These are phyloP conservation scores for Chalaropsis thielavioides DNA, from an alignment of 2,329 filamentous ascomycete species.

Conservation along the genomic window DNA sequence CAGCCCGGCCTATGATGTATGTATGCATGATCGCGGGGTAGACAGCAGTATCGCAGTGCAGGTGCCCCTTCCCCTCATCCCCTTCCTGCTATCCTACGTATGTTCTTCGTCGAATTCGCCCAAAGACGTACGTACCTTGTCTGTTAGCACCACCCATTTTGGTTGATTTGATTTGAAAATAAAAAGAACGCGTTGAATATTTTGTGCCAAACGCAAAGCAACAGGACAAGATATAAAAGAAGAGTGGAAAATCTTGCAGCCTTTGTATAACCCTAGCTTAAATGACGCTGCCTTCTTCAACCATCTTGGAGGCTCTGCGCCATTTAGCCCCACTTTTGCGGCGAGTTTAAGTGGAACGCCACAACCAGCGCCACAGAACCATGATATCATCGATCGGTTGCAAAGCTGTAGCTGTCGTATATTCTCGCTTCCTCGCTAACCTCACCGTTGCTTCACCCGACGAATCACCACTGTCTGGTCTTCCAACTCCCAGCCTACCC, in stretches of 20 bases:
- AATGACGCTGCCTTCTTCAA: background rate
- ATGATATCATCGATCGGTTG: background rate
- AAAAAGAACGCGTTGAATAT: background rate
- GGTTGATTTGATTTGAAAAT: constrained; percentile 17
- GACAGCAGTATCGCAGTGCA: background rate
- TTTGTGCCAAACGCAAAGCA: background rate
- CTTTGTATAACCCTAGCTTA: constrained; percentile 8
- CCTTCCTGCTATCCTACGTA: background rate
- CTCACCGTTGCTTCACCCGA: constrained; percentile 29
- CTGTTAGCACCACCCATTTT: constrained; percentile 53
- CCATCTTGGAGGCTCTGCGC: background rate
- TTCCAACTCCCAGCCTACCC: constrained; percentile 74
- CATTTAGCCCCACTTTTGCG: background rate
- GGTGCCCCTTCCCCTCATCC: background rate
- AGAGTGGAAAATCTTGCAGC: constrained; percentile 3
- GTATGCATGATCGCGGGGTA: background rate
- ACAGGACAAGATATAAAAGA: background rate
- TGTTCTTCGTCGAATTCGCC: background rate
- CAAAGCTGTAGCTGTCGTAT: background rate
- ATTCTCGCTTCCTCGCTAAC: background rate
- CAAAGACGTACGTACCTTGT: constrained; percentile 38
- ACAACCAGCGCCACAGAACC: background rate
- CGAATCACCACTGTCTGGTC: constrained; percentile 63
- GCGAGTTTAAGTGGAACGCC: background rate
- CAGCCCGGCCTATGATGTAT: background rate